Evolutionary conservation across 768 basidiomycete genomes (phyloP), one percentile per base, ranked within the genome.

Genomic region (Termitomyces sp.): DNA sequence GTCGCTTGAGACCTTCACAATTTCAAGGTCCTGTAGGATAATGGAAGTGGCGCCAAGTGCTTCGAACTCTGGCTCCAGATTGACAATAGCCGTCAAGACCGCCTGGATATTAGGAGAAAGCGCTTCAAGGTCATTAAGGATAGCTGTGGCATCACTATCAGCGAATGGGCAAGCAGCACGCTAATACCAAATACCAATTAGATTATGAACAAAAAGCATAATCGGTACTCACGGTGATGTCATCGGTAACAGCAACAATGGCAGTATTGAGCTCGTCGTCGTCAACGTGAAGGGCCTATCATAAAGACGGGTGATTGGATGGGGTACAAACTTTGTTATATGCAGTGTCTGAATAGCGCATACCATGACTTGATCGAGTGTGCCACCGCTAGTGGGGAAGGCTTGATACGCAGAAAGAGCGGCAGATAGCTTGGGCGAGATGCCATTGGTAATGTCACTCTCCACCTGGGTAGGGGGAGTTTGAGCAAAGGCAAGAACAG

Each of bases 1-100:
- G 31, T 44, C 52, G 8, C 66, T 69, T 37, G 40, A 53, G 15
- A 55, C 50, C 12, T 65, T 64, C 46, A 74, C 62, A 23, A 49
- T 59, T 10, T 47, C 44, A 3, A 73, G 64, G 54, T 73, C 73
- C 44, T 62, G 50, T 12, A 59, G 56, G 41, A 75, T 62, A 21
- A 73, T 57, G 10, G 68, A 65, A 19, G 67, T 59, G 33, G 69
- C 38, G 12, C 69, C 70, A 41, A 70, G 58, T 15, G 63, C 66
- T 43, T 48, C 41, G 41, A 74, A 68, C 3, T 58, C 64, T 10
- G 69, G 57, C 52, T 68, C 60, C 53, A 68, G 65, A 9, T 53
- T 42, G 8, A 66, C 61, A 38, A 73, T 60, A 7, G 30, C 54
- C 5, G 8, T 50, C 19, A 73, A 55, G 0, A 64, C 64, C 50